Conservation (phyloP, 352 stramenopile species). For the Globisporangium yorkense region DNA sequence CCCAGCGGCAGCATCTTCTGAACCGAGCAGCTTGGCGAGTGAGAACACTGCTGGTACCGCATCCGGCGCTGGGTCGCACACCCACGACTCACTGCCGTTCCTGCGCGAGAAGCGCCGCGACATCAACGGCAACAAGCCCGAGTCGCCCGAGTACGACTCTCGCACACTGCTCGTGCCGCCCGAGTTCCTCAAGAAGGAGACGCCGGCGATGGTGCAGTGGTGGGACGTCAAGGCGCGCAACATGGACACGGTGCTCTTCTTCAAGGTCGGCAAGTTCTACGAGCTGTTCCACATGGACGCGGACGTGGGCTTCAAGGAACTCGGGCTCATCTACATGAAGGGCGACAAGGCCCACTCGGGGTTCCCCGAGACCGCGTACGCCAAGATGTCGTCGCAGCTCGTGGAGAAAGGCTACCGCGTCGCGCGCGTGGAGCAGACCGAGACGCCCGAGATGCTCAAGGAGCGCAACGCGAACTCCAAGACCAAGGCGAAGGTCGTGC, state of each 20-base stretch:
- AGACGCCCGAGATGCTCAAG: slow-evolving; percentile 97
- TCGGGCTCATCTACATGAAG: slow-evolving; percentile 99
- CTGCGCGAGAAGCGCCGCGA: slow-evolving; percentile 88
- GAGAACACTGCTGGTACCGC: slow-evolving; percentile 24
- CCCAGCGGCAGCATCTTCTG: slow-evolving; percentile 9
- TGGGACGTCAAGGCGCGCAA: slow-evolving; percentile 97
- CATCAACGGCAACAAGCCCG: slow-evolving; percentile 65
- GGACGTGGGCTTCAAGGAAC: slow-evolving; percentile 94
- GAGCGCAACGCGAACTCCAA: slow-evolving; percentile 79
- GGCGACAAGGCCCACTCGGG: slow-evolving; percentile 95
- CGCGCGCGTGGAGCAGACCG: slow-evolving; percentile 98
- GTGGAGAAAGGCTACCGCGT: slow-evolving; percentile 96
- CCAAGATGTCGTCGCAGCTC: slow-evolving; percentile 93
- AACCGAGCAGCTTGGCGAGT: slow-evolving; percentile 2
- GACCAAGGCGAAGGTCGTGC: slow-evolving; percentile 86
- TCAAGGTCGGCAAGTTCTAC: slow-evolving; percentile 99
- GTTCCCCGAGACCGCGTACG: slow-evolving; percentile 98
- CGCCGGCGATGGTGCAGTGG: slow-evolving; percentile 96
- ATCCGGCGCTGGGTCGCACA: slow-evolving; percentile 56
- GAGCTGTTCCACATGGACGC: slow-evolving; percentile 98
- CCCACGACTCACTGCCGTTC: slow-evolving; percentile 92
- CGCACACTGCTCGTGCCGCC: slow-evolving; percentile 90
- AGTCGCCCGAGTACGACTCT: slow-evolving; percentile 89
- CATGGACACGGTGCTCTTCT: slow-evolving; percentile 98
- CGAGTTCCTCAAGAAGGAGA: slow-evolving; percentile 88